Conservation (phyloP, 23 red algal genomes). For the Gracilaria gracilis region DNA sequence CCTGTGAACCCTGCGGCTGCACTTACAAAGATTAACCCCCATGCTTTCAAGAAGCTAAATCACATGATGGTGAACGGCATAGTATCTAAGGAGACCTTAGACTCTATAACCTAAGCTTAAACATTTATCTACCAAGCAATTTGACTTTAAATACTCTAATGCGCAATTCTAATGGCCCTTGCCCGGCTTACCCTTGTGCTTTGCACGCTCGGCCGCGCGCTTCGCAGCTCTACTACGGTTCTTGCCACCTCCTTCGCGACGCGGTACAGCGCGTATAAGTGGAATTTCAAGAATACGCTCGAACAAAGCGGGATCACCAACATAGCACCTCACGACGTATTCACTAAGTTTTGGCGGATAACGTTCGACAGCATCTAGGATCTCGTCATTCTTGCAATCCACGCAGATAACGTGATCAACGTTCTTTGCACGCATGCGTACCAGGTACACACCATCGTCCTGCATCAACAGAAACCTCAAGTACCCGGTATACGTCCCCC, state of each 20-base stretch:
- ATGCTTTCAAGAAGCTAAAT: neutral
- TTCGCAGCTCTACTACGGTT: neutral
- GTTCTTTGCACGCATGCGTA: neutral
- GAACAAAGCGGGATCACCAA: neutral
- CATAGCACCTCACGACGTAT: neutral
- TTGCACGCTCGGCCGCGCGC: too few relatives aligned
- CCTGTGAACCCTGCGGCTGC: neutral
- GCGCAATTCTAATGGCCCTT: too few relatives aligned
- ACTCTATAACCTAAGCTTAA: neutral
- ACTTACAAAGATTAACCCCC: conserved; percentile 1
- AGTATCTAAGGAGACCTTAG: neutral
- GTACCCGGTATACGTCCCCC: neutral
- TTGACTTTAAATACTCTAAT: too few relatives aligned
- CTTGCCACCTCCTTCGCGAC: too few relatives aligned
- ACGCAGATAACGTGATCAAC: neutral
- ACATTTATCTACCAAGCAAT: neutral
- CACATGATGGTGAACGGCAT: neutral
- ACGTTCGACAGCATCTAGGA: neutral
- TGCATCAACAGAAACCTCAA: neutral
- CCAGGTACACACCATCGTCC: neutral
- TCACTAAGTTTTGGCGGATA: neutral
- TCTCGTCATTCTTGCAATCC: neutral
- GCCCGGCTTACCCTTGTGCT: neutral
- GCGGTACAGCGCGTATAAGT: too few relatives aligned
- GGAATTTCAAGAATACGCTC: too few relatives aligned